Percentiles rank a stretch among this genome's conserved stretches.
Conservation (phyloP, 306 rosid genomes). For the Dalbergia cochinchinensis region DNA sequence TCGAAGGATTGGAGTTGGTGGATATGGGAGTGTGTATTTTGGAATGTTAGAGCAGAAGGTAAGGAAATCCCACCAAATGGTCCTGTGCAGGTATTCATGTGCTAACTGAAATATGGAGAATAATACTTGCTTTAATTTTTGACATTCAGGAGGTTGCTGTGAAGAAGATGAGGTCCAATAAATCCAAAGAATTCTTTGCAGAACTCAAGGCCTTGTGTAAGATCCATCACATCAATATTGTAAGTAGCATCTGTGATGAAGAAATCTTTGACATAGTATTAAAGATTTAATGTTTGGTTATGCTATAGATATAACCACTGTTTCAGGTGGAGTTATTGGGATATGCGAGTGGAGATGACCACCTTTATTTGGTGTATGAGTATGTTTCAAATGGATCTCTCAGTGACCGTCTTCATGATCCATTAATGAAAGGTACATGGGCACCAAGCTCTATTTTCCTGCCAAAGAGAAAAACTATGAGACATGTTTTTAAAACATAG, state of each 20-base stretch:
- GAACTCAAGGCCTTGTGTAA: constrained; percentile 82
- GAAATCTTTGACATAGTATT: constrained; percentile 2
- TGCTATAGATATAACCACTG: constrained; percentile 29
- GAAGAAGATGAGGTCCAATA: constrained; percentile 83
- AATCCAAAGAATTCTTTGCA: constrained; percentile 84
- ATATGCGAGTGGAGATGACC: constrained; percentile 88
- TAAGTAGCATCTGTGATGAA: constrained; percentile 43
- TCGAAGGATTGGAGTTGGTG: constrained; percentile 80
- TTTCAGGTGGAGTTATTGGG: constrained; percentile 86
- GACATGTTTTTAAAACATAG: constrained; percentile 12
- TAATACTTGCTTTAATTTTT: constrained; percentile 36
- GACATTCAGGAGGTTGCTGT: constrained; percentile 79
- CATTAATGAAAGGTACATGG: constrained; percentile 70
- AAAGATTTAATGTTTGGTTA: not conserved
- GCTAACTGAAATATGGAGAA: constrained; percentile 12
- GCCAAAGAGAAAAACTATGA: not conserved
- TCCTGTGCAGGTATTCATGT: constrained; percentile 19
- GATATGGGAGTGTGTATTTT: constrained; percentile 77
- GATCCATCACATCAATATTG: constrained; percentile 76
- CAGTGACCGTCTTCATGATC: constrained; percentile 82
- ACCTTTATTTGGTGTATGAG: constrained; percentile 85
- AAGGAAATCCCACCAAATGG: constrained; percentile 39
- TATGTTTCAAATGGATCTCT: constrained; percentile 81
- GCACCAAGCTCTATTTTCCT: not conserved
- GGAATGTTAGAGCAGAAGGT: constrained; percentile 75